These are phyloP conservation scores for Sabuloglossum arenarium DNA, from an alignment of 495 filamentous ascomycete species.

Conservation along the genomic window DNA sequence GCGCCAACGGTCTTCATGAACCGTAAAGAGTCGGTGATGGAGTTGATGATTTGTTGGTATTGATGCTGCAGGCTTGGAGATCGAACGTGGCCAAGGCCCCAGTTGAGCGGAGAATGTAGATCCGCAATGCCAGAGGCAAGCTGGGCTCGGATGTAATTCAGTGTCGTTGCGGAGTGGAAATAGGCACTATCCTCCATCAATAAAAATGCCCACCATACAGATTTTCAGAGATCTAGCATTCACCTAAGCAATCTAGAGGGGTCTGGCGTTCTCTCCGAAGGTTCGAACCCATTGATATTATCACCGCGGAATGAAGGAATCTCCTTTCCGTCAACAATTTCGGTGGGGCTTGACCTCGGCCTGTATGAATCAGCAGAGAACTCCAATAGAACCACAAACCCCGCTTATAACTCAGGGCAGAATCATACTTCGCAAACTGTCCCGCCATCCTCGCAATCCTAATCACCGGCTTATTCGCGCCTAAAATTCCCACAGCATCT, in stretches of 20 bases:
- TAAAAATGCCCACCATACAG: background rate
- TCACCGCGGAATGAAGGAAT: slow-evolving; percentile 86
- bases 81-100: slow-evolving; percentile 83
- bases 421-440: slow-evolving; percentile 63
- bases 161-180: slow-evolving; percentile 80
- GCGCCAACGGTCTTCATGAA: slow-evolving; percentile 95
- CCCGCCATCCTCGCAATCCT: slow-evolving; percentile 91
- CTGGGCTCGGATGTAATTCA: slow-evolving; percentile 77
- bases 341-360: slow-evolving; percentile 72
- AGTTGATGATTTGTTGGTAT: slow-evolving; percentile 63
- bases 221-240: background rate
- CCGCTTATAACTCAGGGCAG: too few relatives aligned
- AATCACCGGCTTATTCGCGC: slow-evolving; percentile 76
- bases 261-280: slow-evolving; percentile 52
- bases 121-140: slow-evolving; percentile 75
- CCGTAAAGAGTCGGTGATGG: slow-evolving; percentile 73
- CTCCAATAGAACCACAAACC: background rate
- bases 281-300: slow-evolving; percentile 75
- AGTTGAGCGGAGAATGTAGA: slow-evolving; percentile 81
- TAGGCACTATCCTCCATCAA: slow-evolving; percentile 40
- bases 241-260: slow-evolving; percentile 59
- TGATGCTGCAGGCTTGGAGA: slow-evolving; percentile 62
- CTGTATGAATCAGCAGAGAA: slow-evolving; percentile 10
- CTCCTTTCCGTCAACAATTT: slow-evolving; percentile 56
- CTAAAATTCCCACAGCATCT: slow-evolving; percentile 11